A percentile compares a stretch with the other conserved stretches of the same genome.
These are phyloP conservation scores for Exophiala sideris DNA, from an alignment of 2,329 filamentous ascomycete genomes.

Conservation along the genomic window DNA sequence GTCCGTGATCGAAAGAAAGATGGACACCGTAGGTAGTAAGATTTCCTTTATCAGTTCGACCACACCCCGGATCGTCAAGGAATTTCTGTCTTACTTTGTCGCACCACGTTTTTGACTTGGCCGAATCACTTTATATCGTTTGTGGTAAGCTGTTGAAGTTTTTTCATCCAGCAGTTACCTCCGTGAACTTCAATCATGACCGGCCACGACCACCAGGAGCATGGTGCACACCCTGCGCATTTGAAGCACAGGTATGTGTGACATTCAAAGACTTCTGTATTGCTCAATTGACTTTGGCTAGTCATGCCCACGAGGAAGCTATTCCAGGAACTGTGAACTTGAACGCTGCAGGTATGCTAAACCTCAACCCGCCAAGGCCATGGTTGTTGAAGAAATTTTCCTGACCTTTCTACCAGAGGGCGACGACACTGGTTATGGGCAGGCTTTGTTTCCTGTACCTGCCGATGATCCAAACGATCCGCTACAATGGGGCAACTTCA, in stretches of 20 bases:
- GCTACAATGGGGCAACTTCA: conserved; percentile 54
- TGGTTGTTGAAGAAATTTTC: background rate
- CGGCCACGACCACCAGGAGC: conserved; percentile 3
- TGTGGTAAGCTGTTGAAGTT: background rate
- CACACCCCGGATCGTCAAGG: background rate
- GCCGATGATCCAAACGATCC: conserved; percentile 61
- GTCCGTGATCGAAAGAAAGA: background rate
- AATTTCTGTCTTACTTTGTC: background rate
- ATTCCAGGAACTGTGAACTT: conserved; percentile 58
- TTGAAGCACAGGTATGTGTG: conserved; percentile 23
- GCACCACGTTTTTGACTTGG: conserved; percentile 1
- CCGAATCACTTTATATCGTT: background rate
- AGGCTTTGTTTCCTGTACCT: conserved; percentile 60
- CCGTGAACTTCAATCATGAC: conserved; percentile 2
- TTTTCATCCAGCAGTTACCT: background rate
- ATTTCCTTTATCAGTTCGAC: conserved; percentile 7
- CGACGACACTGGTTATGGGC: conserved; percentile 58
- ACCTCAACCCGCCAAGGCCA: background rate
- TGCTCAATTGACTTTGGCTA: conserved; percentile 26
- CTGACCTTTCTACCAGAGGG: conserved; percentile 42
- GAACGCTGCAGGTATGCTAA: conserved; percentile 35
- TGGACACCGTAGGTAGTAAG: background rate
- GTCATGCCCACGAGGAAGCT: conserved; percentile 56
- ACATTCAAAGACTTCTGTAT: background rate
- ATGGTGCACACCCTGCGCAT: conserved; percentile 15